These are phyloP conservation scores for Ceratobasidium sp. DNA, from an alignment of 1,284 basidiomycete genomes.

Conservation along the genomic window DNA sequence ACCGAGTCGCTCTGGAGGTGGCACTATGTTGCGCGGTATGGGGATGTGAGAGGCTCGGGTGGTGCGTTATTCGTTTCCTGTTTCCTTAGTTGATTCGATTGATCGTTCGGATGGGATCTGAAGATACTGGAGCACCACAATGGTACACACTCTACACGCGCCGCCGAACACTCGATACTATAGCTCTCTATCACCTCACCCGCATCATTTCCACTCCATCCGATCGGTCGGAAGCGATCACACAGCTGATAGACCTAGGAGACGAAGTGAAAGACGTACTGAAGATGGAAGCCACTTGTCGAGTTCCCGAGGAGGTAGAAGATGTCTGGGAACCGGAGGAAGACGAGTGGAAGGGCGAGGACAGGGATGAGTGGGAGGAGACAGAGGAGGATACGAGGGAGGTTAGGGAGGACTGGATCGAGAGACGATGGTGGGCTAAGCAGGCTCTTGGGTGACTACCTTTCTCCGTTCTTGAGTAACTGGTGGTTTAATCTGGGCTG, in stretches of 20 bases:
- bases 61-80: not conserved
- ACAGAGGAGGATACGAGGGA: constrained; percentile 19
- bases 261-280: not conserved
- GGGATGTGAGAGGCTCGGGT: not conserved
- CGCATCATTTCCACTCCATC: constrained; percentile 22
- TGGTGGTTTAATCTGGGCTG: constrained; percentile 47
- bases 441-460: constrained; percentile 27
- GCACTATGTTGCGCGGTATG: constrained; percentile 25
- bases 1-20: constrained; percentile 22
- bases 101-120: not conserved
- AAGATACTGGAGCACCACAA: not conserved
- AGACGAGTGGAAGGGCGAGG: constrained; percentile 8
- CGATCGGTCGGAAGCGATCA: not conserved
- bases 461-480: constrained; percentile 47
- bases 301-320: constrained; percentile 1
- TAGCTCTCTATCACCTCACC: not conserved
- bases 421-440: constrained; percentile 29
- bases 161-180: constrained; percentile 2
- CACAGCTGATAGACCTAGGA: not conserved
- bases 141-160: constrained; percentile 16
- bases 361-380: not conserved
- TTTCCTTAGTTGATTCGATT: not conserved
- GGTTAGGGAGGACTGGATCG: constrained; percentile 28
- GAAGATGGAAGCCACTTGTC: constrained; percentile 15
- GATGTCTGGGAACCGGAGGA: constrained; percentile 10